Evolutionary conservation across 305 asterid genomes (phyloP).

Genomic region (Fraxinus floribunda): DNA sequence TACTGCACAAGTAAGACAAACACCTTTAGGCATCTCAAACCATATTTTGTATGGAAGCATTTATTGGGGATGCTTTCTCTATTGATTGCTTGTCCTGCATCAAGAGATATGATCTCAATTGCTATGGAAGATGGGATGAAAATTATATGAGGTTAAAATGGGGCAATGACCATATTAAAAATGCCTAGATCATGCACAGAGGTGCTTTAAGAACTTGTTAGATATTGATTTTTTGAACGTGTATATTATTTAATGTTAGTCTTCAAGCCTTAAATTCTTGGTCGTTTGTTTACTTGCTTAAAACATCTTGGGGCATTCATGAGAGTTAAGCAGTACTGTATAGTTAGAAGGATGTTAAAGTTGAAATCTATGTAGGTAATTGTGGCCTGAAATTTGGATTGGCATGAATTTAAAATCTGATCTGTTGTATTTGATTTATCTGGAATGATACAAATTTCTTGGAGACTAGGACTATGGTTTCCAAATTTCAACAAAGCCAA

Average conservation of each 20-base stretch:
- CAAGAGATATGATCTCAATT: slow-evolving; percentile 10
- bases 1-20: slow-evolving; percentile 47
- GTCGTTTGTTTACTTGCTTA: neutral
- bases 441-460: neutral
- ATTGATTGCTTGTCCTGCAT: neutral
- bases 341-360: neutral
- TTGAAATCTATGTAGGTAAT: slow-evolving; percentile 2
- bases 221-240: neutral
- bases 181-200: neutral
- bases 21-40: slow-evolving; percentile 10
- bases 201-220: slow-evolving; percentile 3
- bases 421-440: neutral
- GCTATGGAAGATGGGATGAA: slow-evolving; percentile 4
- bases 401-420: neutral
- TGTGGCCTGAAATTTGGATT: neutral
- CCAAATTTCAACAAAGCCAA: neutral
- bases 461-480: neutral
- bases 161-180: neutral
- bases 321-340: slow-evolving; percentile 5
- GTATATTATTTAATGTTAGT: neutral
- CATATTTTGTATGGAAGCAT: neutral
- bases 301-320: slow-evolving; percentile 9
- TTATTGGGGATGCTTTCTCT: slow-evolving; percentile 6
- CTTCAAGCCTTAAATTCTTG: neutral
- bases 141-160: slow-evolving; percentile 12